phyloP scores from a whole-genome alignment of 345 rosid genomes.

The Linum tenue region DNA sequence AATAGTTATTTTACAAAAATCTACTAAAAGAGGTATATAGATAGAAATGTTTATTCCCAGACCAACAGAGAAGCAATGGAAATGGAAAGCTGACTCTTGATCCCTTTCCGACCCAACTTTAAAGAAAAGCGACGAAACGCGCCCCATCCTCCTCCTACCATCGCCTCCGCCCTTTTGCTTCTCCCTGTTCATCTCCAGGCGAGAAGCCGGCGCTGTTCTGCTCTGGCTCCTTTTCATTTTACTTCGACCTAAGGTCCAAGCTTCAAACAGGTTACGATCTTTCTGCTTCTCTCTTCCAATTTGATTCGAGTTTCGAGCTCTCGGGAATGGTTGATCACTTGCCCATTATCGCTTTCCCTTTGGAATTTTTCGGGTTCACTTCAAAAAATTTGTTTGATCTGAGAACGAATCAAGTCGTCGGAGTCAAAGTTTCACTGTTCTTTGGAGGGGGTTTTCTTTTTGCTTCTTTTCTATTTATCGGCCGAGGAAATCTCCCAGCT shows the following conservation, averaged over 20 bases:
- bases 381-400: background rate
- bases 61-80: slow-evolving; percentile 13
- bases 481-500: background rate
- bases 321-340: background rate
- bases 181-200: background rate
- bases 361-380: too few relatives aligned
- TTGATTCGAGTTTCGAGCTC: background rate
- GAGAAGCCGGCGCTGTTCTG: background rate
- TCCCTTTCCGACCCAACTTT: background rate
- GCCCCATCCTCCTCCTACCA: background rate
- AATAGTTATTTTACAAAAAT: too few relatives aligned
- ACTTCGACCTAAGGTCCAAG: background rate
- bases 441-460: too few relatives aligned
- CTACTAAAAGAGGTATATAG: background rate
- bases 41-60: slow-evolving; percentile 5
- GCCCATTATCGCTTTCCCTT: background rate
- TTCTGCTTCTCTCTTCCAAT: background rate
- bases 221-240: background rate
- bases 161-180: too few relatives aligned
- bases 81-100: slow-evolving; percentile 15
- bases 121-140: background rate
- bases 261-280: background rate
- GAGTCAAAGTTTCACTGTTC: background rate
- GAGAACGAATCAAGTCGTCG: background rate
- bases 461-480: too few relatives aligned